phyloP scores from a whole-genome alignment of 306 rosid genomes.

The Ormosia emarginata region DNA sequence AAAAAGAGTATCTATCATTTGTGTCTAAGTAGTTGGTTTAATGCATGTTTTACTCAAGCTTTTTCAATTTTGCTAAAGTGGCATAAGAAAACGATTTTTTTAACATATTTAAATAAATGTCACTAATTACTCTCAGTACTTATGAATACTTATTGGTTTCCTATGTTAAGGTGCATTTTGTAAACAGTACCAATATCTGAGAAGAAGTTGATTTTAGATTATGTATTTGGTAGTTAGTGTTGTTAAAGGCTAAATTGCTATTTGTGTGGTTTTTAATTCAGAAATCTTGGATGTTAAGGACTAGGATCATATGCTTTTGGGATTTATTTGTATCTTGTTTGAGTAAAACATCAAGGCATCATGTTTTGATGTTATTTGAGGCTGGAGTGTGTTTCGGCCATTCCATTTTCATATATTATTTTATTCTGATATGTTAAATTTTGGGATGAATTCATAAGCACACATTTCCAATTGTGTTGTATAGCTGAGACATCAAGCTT shows the following conservation, averaged over 20 bases:
- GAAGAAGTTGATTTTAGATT: neutral
- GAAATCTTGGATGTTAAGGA: no score
- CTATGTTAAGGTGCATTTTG: neutral
- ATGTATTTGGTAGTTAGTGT: neutral
- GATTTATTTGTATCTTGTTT: no score
- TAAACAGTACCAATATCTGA: neutral
- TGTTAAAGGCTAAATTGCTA: neutral
- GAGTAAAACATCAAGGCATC: no score
- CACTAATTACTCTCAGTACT: neutral
- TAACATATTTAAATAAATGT: neutral
- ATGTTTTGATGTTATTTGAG: no score
- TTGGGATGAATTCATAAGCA: no score
- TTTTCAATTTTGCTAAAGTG: neutral
- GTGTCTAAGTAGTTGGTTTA: neutral
- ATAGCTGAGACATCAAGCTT: no score
- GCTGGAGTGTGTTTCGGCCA: no score
- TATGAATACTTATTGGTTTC: neutral
- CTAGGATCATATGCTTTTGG: no score
- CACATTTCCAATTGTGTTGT: no score
- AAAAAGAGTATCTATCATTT: no score
- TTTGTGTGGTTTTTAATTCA: neutral
- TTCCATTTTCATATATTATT: no score
- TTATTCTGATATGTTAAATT: no score
- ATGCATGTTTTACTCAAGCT: neutral
- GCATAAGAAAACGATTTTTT: neutral